Percentiles rank a stretch among this genome's conserved stretches.
phyloP scores from a whole-genome alignment of 2,329 filamentous ascomycete genomes.

The Ilyonectria destructans region DNA sequence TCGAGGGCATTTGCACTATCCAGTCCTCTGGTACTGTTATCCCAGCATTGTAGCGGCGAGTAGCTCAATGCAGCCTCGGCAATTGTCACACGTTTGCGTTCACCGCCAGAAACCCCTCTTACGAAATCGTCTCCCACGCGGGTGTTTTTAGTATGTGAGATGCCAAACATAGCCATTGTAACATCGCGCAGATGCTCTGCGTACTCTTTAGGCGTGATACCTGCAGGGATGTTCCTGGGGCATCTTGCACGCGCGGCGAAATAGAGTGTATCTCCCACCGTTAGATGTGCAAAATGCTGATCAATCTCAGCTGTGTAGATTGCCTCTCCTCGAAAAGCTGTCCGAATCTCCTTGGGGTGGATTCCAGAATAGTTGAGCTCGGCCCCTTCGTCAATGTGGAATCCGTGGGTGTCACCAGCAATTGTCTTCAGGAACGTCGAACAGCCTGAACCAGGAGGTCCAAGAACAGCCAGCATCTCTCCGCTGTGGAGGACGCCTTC shows the following conservation, averaged over 20 bases:
- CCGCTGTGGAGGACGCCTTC: conserved; percentile 45
- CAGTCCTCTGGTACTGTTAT: conserved; percentile 75
- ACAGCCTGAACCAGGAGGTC: conserved; percentile 68
- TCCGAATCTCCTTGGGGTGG: conserved; percentile 17
- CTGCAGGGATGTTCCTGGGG: conserved; percentile 71
- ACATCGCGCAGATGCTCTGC: conserved; percentile 77
- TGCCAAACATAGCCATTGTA: conserved; percentile 79
- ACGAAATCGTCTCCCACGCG: conserved; percentile 80
- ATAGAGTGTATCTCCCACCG: conserved; percentile 81
- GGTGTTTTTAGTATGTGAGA: conserved; percentile 78
- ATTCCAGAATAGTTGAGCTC: conserved; percentile 62
- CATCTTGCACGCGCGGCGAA: conserved; percentile 80
- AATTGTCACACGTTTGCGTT: conserved; percentile 59
- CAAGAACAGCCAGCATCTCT: conserved; percentile 55
- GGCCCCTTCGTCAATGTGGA: conserved; percentile 36
- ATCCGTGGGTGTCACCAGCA: conserved; percentile 63
- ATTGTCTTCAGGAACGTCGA: conserved; percentile 70
- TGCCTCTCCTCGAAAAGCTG: conserved; percentile 75
- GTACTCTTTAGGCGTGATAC: conserved; percentile 66
- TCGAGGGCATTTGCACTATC: conserved; percentile 76
- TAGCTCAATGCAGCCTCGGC: conserved; percentile 50
- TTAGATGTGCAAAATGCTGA: conserved; percentile 81
- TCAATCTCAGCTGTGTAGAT: conserved; percentile 88
- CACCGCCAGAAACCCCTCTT: conserved; percentile 68
- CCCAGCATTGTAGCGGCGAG: conserved; percentile 77